phyloP scores from a whole-genome alignment of 371 early-diverging fungal genomes.

The Mucor sp. region DNA sequence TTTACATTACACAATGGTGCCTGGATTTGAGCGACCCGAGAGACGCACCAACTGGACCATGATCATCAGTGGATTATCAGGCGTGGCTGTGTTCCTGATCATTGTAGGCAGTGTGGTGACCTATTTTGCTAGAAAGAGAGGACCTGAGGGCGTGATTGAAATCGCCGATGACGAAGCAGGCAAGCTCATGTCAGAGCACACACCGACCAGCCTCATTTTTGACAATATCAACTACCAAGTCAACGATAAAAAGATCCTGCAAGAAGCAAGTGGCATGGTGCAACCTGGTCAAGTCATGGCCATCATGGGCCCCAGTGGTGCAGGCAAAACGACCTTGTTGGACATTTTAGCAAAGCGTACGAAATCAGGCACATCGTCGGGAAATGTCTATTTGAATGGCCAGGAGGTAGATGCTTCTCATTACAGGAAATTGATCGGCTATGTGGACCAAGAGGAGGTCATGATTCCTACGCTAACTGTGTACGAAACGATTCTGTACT shows the following conservation, averaged over 20 bases:
- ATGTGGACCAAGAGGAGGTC: conserved; percentile 87
- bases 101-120: conserved; percentile 42
- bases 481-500: conserved; percentile 78
- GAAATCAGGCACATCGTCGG: conserved; percentile 60
- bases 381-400: conserved; percentile 70
- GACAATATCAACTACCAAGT: conserved; percentile 65
- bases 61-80: conserved; percentile 61
- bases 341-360: conserved; percentile 76
- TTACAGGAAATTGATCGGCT: conserved; percentile 73
- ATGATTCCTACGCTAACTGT: conserved; percentile 85
- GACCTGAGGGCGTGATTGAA: conserved; percentile 33
- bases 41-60: conserved; percentile 61
- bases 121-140: conserved; percentile 41
- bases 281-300: conserved; percentile 82
- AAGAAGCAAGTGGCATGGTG: conserved; percentile 70
- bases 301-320: conserved; percentile 82
- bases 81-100: conserved; percentile 61
- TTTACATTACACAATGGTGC: conserved; percentile 85
- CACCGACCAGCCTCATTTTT: conserved; percentile 71
- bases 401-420: conserved; percentile 51
- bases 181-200: conserved; percentile 75
- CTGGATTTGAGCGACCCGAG: conserved; percentile 68
- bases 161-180: conserved; percentile 63
- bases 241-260: conserved; percentile 51
- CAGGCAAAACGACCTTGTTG: conserved; percentile 74